A percentile compares a stretch with the other conserved stretches of the same genome.
phyloP scores from a whole-genome alignment of 805 yeast species.

The Barnettozyma californica region DNA sequence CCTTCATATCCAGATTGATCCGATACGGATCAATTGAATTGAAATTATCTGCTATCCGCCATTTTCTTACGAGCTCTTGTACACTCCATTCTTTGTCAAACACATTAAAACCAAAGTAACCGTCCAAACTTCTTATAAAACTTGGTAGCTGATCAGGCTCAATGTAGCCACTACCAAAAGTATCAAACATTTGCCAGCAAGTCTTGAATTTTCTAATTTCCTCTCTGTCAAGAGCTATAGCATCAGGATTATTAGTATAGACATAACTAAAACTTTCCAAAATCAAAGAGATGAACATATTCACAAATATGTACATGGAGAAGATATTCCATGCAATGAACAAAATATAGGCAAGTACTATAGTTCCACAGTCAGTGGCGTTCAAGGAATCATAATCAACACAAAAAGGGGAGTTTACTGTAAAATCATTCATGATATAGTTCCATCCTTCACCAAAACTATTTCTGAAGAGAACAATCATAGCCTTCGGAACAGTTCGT shows the following conservation, averaged over 20 bases:
- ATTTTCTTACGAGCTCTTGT: constrained; percentile 35
- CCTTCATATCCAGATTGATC: constrained; percentile 47
- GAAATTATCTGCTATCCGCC: constrained; percentile 33
- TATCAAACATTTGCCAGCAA: constrained; percentile 75
- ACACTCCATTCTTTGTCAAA: constrained; percentile 54
- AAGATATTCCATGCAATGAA: constrained; percentile 85
- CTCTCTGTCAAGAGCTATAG: constrained; percentile 47
- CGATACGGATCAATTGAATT: constrained; percentile 55
- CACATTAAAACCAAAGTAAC: constrained; percentile 70
- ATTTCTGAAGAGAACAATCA: constrained; percentile 72
- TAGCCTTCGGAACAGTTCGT: constrained; percentile 79
- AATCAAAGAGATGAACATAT: constrained; percentile 84
- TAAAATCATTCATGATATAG: constrained; percentile 73
- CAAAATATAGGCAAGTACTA: constrained; percentile 42
- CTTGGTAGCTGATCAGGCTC: constrained; percentile 47
- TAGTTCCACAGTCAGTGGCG: constrained; percentile 71
- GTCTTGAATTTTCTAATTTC: constrained; percentile 71
- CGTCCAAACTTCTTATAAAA: constrained; percentile 59
- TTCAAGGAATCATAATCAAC: constrained; percentile 32
- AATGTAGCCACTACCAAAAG: constrained; percentile 71
- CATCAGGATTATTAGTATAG: constrained; percentile 47
- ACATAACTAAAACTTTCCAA: constrained; percentile 90
- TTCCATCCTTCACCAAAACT: constrained; percentile 99
- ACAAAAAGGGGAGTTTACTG: constrained; percentile 67
- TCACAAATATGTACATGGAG: constrained; percentile 91